These are phyloP conservation scores for Aotearoamyces nothofagi DNA, from an alignment of 2,329 filamentous ascomycete genomes.

Conservation along the genomic window DNA sequence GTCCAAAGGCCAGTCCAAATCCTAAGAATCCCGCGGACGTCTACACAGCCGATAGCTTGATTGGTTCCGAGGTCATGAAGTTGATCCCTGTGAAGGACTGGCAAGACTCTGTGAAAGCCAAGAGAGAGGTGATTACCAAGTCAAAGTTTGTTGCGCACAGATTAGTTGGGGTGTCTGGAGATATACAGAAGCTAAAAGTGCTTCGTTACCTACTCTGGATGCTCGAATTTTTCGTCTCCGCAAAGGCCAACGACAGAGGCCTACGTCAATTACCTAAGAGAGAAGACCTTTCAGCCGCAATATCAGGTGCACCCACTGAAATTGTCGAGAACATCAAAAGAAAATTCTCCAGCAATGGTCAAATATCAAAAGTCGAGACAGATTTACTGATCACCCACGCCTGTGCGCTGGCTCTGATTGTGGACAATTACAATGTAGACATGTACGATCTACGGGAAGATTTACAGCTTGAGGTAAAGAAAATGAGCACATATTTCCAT, in stretches of 20 bases:
- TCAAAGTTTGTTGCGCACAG: conserved; percentile 53
- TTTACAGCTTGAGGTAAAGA: conserved; percentile 53
- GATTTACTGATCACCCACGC: conserved; percentile 63
- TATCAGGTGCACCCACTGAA: conserved; percentile 41
- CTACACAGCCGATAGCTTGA: conserved; percentile 50
- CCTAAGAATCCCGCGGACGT: conserved; percentile 57
- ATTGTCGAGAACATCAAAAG: conserved; percentile 52
- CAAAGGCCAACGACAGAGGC: conserved; percentile 28
- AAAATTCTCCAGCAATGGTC: conserved; percentile 49
- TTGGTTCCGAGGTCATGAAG: conserved; percentile 52
- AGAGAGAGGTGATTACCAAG: conserved; percentile 36
- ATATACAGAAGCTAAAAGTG: conserved; percentile 39
- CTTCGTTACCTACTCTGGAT: conserved; percentile 45
- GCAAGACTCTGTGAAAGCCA: conserved; percentile 48
- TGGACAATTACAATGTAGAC: conserved; percentile 62
- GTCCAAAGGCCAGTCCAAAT: conserved; percentile 52
- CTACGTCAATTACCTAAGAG: conserved; percentile 38
- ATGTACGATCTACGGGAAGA: conserved; percentile 56
- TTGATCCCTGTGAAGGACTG: conserved; percentile 58
- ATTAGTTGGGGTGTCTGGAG: conserved; percentile 33
- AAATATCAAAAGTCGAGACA: conserved; percentile 55
- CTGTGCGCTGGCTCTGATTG: conserved; percentile 52
- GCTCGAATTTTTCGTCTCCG: conserved; percentile 34
- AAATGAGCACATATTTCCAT: conserved; percentile 55
- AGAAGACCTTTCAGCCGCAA: conserved; percentile 42